Base-by-base conservation (phyloP, 2,329 filamentous ascomycete species). In the Gnomoniopsis sp. region DNA sequence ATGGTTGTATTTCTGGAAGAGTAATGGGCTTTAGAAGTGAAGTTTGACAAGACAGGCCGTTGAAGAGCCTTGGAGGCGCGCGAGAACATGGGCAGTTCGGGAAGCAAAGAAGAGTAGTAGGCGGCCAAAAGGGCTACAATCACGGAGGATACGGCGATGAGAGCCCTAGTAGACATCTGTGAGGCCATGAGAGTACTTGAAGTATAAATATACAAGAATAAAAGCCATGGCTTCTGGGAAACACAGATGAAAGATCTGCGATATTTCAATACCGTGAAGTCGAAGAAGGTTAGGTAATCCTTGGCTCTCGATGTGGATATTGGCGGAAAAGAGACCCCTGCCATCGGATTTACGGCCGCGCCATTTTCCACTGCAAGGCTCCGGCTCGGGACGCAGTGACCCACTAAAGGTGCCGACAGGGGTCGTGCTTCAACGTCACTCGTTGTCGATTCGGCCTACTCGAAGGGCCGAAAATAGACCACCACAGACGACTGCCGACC, bases 1-100 rank as follows among this genome's bases (percentile, higher is more conserved):
- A 69, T 72, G 33, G 60, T 58, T 30, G 49, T 59, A n/a, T 58
- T 56, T 7, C 55, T 41, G n/a, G 15, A 34, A 7, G 59, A n/a
- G 15, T 14, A 11, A 14, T 15, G 21, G 26, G 3, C 3, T 11
- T 19, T 44, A 3, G 52, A 44, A 7, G 21, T 55, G 1, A 33
- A 23, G 14, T 41, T 49, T 2, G 52, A 38, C 11, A 59, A 19
- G n/a, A 44, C 36, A 41, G 36, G 36, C 8, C 36, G 49, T 6
- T 26, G n/a, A 23, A 52, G 44, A 23, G 46, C 49, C 33, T 52
- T 53, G 2, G 52, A 46, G 43, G 26, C n/a, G 17, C 30, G 56
- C 33, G 52, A 57, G 38, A 54, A 54, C 50, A 60, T 38, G 48
- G 30, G 41, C 14, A 38, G 11, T 22, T 54, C 51, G 6, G 54